These are phyloP conservation scores for Monosporozyma yasuniensis DNA, from an alignment of 805 yeast genomes.

Conservation along the genomic window DNA sequence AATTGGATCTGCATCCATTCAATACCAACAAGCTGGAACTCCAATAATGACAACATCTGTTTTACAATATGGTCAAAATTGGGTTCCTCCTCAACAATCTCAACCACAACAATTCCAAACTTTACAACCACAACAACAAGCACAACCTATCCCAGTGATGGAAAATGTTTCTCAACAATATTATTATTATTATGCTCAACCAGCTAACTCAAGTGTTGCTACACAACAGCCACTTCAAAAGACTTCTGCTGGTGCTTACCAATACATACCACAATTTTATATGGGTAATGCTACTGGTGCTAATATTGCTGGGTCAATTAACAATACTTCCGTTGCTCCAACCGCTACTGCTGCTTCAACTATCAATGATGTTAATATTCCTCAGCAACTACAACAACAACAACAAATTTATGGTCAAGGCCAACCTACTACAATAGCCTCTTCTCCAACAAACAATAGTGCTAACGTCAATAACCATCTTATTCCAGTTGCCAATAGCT, in stretches of 20 bases:
- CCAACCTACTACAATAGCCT: not conserved
- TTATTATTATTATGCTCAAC: not conserved
- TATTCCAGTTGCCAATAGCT: not conserved
- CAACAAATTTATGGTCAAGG: not conserved
- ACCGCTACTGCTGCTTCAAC: not conserved
- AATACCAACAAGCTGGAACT: constrained; percentile 3
- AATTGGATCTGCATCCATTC: not conserved
- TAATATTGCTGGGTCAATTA: not conserved
- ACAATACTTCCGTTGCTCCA: not conserved
- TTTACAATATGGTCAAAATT: not conserved
- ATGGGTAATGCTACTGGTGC: not conserved
- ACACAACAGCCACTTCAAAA: not conserved
- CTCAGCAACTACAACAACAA: not conserved
- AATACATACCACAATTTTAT: not conserved
- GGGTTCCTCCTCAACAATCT: constrained; percentile 1
- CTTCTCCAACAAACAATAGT: not conserved
- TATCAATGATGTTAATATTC: not conserved
- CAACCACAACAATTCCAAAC: constrained; percentile 3
- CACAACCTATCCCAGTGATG: not conserved
- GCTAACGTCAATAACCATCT: not conserved
- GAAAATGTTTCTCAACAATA: not conserved
- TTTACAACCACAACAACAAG: constrained; percentile 4
- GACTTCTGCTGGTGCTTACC: not conserved
- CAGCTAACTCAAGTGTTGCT: not conserved
- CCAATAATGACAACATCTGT: not conserved